These are phyloP conservation scores for Agaricales sp. DNA, from an alignment of 1,284 basidiomycete genomes.

Conservation along the genomic window DNA sequence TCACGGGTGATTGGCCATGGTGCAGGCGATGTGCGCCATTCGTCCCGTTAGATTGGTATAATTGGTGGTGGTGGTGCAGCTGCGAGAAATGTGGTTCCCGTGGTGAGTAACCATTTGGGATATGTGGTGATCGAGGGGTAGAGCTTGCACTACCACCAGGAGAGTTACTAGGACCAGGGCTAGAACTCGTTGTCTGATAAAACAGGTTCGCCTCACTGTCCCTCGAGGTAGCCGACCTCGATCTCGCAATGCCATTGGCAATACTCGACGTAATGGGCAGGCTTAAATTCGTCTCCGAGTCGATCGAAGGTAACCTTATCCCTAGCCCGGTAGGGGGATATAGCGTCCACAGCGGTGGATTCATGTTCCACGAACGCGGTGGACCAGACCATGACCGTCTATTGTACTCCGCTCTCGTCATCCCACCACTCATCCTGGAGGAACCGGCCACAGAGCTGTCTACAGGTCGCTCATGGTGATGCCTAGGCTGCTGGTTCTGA, in stretches of 20 bases:
- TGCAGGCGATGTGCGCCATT: neutral
- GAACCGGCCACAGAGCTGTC: constrained; percentile 14
- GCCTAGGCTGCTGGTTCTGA: constrained; percentile 2
- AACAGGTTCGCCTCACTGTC: neutral
- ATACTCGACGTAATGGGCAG: neutral
- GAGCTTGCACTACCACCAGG: neutral
- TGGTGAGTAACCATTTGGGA: neutral
- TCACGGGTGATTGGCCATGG: neutral
- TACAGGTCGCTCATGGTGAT: constrained; percentile 8
- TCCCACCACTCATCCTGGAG: constrained; percentile 16
- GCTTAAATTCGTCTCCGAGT: neutral
- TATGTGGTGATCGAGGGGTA: neutral
- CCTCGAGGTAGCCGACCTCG: too few relatives aligned
- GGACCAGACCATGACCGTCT: constrained; percentile 32
- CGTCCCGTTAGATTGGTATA: neutral
- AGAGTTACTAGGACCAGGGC: neutral
- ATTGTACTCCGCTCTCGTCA: constrained; percentile 20
- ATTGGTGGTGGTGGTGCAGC: neutral
- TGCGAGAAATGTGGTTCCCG: neutral
- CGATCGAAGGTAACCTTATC: neutral
- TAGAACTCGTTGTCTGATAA: neutral
- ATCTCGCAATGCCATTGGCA: too few relatives aligned
- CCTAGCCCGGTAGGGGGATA: constrained; percentile 14
- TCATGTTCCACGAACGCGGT: constrained; percentile 19
- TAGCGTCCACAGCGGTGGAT: constrained; percentile 25